These are phyloP conservation scores for Coemansia sp. DNA, from an alignment of 192 early-diverging fungal species.

Conservation along the genomic window DNA sequence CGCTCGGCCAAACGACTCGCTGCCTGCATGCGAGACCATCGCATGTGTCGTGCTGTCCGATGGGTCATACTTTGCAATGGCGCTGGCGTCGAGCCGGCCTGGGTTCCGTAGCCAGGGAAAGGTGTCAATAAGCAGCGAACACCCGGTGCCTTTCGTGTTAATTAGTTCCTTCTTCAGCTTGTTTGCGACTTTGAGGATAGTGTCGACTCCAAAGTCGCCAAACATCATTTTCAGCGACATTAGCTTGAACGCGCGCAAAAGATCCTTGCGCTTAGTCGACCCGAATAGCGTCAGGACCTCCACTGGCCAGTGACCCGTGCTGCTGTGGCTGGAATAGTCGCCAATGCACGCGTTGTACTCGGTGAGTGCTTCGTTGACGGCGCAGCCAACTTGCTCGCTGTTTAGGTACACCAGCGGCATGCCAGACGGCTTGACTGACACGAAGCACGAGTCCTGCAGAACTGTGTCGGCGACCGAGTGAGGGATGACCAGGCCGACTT, in stretches of 20 bases:
- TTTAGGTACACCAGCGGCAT: slow-evolving; percentile 44
- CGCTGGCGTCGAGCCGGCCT: slow-evolving; percentile 34
- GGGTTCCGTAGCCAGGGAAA: slow-evolving; percentile 47
- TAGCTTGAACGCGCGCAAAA: slow-evolving; percentile 29
- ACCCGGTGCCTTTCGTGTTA: slow-evolving; percentile 15
- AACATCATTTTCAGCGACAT: slow-evolving; percentile 46
- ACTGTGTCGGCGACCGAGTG: slow-evolving; percentile 15
- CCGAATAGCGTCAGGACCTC: slow-evolving; percentile 52
- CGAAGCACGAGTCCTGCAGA: slow-evolving; percentile 15
- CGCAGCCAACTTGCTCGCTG: slow-evolving; percentile 39
- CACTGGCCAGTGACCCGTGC: slow-evolving; percentile 33
- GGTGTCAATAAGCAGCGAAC: slow-evolving; percentile 46
- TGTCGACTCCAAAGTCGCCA: slow-evolving; percentile 53
- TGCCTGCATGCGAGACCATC: neutral
- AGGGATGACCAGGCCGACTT: slow-evolving; percentile 36
- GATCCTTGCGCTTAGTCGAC: slow-evolving; percentile 15
- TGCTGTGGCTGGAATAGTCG: slow-evolving; percentile 14
- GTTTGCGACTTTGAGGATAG: slow-evolving; percentile 21
- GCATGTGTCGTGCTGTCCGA: neutral
- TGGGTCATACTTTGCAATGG: slow-evolving; percentile 10
- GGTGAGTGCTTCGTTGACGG: slow-evolving; percentile 13
- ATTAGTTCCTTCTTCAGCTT: slow-evolving; percentile 12
- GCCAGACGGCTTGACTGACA: slow-evolving; percentile 21
- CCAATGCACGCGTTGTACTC: slow-evolving; percentile 38
- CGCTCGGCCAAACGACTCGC: slow-evolving; percentile 39